Conservation (phyloP, 352 stramenopile species). For the Pythium phragmitis region DNA sequence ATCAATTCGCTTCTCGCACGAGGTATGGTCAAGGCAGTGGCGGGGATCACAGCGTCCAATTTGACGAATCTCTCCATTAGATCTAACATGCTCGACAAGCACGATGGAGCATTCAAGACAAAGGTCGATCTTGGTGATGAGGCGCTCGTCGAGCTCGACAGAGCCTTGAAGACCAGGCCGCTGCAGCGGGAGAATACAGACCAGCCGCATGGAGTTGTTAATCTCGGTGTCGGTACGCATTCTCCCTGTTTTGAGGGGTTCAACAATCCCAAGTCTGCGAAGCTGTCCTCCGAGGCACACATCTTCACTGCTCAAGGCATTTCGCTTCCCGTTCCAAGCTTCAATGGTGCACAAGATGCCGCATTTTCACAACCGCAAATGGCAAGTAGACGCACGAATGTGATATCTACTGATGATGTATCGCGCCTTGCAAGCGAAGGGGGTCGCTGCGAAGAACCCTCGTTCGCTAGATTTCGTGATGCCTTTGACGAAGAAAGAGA, state of each 20-base stretch:
- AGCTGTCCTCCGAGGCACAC: not conserved
- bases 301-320: not conserved
- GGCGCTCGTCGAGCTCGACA: not conserved
- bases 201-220: not conserved
- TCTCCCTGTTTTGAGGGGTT: not conserved
- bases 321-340: not conserved
- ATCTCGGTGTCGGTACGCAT: not conserved
- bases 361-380: not conserved
- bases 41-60: not conserved
- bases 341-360: not conserved
- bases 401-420: not conserved
- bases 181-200: not conserved
- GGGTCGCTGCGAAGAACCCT: not conserved
- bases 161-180: not conserved
- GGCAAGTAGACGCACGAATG: not conserved
- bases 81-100: not conserved
- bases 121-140: too few relatives aligned
- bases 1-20: not conserved
- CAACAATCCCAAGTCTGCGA: not conserved
- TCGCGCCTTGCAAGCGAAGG: not conserved
- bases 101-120: not conserved
- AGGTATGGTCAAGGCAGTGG: not conserved
- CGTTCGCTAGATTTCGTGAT: not conserved
- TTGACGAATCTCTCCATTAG: not conserved
- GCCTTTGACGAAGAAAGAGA: not conserved